Evolutionary conservation across 2,329 filamentous ascomycete species (phyloP), one percentile per base, ranked within the genome.

Genomic region (Trichoderma harzianum): DNA sequence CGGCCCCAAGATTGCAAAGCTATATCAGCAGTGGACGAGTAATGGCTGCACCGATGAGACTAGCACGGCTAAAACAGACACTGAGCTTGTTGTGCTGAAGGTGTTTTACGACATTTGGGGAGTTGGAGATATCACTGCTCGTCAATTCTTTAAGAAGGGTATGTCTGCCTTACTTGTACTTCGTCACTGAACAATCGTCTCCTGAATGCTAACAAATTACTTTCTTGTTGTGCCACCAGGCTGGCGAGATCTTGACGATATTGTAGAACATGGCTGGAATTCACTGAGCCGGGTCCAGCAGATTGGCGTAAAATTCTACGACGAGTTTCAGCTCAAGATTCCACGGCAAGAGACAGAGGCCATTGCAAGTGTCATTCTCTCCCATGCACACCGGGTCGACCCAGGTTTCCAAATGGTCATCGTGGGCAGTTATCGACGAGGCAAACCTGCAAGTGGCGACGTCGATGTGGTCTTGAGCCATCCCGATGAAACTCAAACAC

Each of bases 241-340:
- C 32, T 98, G 94, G 93, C 87, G 89, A 72, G 92, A 96, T 72
- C 84, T 97, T 0, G 94, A 98, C 76, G 95, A 98, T 76, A 84
- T 98, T 3, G 85, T 97, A 53, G 92, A 97, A 77, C 87, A 90
- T 76, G 94, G 93, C 12, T 98, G 95, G 95, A 79, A 84, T 24
- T 85, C 81, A 0, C 84, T 98, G 1, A 91, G 87, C 0, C 89
- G 94, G 14, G 92, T 93, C 1, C 95, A 98, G 80, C 94, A 98
- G 79, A 97, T 98, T 70, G 95, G 96, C 0, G 85, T 98, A 58
- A 98, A 98, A 79, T 98, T 91, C 81, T 97, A 97, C 79, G 92
- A 97, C 39, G 95, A 98, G 74, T 92, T 99, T 70, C 83, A 88
- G 60, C 81, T 86, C 18, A 89, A 88, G 16, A 93, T 98, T 5